phyloP scores from a whole-genome alignment of 768 basidiomycete genomes.

The Tricholoma sp. region DNA sequence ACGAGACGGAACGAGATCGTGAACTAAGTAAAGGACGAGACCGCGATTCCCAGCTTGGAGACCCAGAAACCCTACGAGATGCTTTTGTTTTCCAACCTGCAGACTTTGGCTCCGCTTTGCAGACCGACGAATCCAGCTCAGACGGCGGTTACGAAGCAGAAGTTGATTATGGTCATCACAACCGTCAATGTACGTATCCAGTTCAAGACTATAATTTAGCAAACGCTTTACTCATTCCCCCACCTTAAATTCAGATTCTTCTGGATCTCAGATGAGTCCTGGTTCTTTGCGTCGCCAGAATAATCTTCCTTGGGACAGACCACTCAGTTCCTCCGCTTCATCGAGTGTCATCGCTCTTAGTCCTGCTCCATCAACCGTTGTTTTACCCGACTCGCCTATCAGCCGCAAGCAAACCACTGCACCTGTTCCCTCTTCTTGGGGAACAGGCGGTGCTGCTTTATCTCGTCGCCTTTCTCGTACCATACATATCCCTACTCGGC shows the following conservation, averaged over 20 bases:
- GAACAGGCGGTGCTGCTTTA: constrained; percentile 45
- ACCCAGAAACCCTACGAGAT: constrained; percentile 55
- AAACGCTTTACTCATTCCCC: constrained; percentile 51
- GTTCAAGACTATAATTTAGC: constrained; percentile 30
- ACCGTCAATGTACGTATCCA: constrained; percentile 72
- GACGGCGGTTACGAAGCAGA: constrained; percentile 85
- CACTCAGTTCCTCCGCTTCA: constrained; percentile 49
- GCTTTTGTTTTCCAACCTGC: constrained; percentile 53
- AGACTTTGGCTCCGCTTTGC: constrained; percentile 52
- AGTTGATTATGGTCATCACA: constrained; percentile 57
- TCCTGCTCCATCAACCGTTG: constrained; percentile 53
- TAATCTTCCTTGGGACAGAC: constrained; percentile 63
- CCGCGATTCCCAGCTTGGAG: constrained; percentile 54
- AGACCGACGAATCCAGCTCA: constrained; percentile 68
- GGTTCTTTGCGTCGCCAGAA: constrained; percentile 63
- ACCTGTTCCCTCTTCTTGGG: constrained; percentile 50
- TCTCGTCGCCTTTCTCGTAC: constrained; percentile 83
- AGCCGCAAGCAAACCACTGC: constrained; percentile 58
- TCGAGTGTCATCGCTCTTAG: constrained; percentile 53
- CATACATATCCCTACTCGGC: constrained; percentile 68
- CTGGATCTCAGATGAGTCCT: constrained; percentile 63
- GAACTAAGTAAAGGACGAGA: constrained; percentile 42
- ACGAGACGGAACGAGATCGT: constrained; percentile 58
- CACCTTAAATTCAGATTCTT: constrained; percentile 57
- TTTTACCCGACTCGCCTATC: constrained; percentile 59